A percentile compares a stretch with the other conserved stretches of the same genome.
phyloP scores from a whole-genome alignment of 75 land plant genomes.

The Sequoiadendron giganteum region DNA sequence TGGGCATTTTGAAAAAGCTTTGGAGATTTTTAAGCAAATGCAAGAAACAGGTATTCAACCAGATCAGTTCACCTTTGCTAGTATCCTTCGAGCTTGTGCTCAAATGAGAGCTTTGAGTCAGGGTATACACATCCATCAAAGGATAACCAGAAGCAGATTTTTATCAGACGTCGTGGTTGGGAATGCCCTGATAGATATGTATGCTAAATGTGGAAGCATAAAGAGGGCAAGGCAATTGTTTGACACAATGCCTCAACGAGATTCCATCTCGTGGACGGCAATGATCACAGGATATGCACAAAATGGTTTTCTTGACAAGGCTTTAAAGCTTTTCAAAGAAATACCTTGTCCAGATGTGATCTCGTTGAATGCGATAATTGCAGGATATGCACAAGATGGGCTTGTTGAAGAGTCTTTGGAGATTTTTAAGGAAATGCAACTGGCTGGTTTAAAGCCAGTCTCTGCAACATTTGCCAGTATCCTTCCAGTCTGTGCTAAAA shows the following conservation, averaged over 20 bases:
- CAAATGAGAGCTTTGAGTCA: not conserved
- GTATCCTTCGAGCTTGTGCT: slow-evolving; percentile 13
- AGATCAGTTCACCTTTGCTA: not conserved
- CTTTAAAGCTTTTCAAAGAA: not conserved
- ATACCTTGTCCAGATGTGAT: not conserved
- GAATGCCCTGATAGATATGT: slow-evolving; percentile 11
- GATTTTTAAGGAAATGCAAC: slow-evolving; percentile 7
- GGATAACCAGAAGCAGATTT: not conserved
- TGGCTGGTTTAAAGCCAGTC: not conserved
- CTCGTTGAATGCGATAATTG: slow-evolving; percentile 17
- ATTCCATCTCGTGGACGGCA: slow-evolving; percentile 14
- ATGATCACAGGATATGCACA: slow-evolving; percentile 11
- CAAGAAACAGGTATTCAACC: not conserved
- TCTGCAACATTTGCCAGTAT: not conserved
- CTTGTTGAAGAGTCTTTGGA: not conserved
- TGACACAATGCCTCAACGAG: not conserved
- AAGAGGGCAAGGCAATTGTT: not conserved
- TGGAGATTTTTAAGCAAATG: slow-evolving; percentile 16
- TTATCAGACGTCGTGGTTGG: not conserved
- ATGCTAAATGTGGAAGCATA: slow-evolving; percentile 12
- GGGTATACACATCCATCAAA: not conserved
- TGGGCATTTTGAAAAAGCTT: slow-evolving; percentile 11
- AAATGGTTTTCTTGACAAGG: slow-evolving; percentile 9
- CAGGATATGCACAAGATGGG: slow-evolving; percentile 8
- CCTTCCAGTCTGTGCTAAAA: slow-evolving; percentile 18